Evolutionary conservation across 345 rosid genomes (phyloP).

Genomic region (Trapa incisa): DNA sequence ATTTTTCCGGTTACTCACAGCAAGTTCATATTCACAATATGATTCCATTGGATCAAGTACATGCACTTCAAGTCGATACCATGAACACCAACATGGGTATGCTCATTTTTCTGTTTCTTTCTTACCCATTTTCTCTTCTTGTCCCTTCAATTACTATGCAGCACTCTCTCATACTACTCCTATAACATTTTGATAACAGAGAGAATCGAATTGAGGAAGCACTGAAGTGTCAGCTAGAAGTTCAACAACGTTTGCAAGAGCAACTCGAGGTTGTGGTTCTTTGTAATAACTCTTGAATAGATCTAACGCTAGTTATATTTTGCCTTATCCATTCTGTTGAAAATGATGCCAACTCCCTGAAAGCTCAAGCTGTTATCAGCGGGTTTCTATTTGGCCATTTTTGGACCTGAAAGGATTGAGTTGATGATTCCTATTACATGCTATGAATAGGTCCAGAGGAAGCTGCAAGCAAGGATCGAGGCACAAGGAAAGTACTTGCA

Average conservation of each 20-base stretch:
- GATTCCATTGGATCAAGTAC: neutral
- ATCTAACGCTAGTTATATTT: no score
- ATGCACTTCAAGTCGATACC: neutral
- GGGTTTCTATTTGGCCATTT: no score
- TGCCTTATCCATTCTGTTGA: no score
- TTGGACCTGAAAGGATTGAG: neutral
- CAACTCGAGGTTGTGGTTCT: slow-evolving; percentile 48
- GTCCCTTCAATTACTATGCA: neutral
- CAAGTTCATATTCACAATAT: slow-evolving; percentile 1
- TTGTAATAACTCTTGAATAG: no score
- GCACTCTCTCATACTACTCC: neutral
- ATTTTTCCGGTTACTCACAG: neutral
- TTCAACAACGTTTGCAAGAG: slow-evolving; percentile 42
- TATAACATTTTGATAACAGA: slow-evolving; percentile 14
- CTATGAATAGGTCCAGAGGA: slow-evolving; percentile 46
- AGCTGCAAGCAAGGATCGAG: slow-evolving; percentile 74
- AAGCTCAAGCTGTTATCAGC: no score
- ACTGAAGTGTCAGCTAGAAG: slow-evolving; percentile 40
- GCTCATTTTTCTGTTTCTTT: neutral
- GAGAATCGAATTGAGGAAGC: slow-evolving; percentile 40
- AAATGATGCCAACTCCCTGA: no score
- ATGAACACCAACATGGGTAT: neutral
- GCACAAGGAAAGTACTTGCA: slow-evolving; percentile 78
- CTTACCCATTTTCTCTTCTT: neutral
- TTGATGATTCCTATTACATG: neutral